Base-by-base conservation (phyloP, 1,139 yeast species). In the Geotrichum klebahnii region DNA sequence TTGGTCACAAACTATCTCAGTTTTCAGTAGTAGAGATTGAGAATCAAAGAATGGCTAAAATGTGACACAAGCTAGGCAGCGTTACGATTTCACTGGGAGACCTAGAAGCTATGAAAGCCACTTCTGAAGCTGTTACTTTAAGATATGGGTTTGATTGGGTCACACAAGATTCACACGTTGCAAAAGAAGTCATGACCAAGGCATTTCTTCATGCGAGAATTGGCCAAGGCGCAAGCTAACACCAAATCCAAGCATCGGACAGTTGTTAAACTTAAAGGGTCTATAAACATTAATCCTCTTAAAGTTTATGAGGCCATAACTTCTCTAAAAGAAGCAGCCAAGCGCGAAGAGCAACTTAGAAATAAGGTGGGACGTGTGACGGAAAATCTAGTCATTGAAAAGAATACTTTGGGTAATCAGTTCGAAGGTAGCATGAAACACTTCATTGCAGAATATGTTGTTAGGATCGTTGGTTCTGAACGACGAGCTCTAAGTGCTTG, bases 121-220 rank as follows among this genome's bases (percentile, higher is more conserved):
- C 87, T 12, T 78, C 81, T 55, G 89, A 83, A 57, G 75, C 81
- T 69, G 92, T 92, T 0, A 76, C 84, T 2, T 67, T 90, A 44
- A 89, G 88, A 1, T 97, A 90, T 60, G 87, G 87, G 0, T 66
- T 88, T 10, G 79, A 74, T 53, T 72, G 78, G 61, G 70, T 88
- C 33, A 71, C 81, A 4, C 77, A 79, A 53, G 97, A 90, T 60
- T 82, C 92, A 23, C 92, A 84, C 66, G 84, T 84, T 55, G 85
- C 90, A 49, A 94, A 92, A 66, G 98, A 92, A 67, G 85, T 96
- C 0, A 72, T 92, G 52, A 94, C 98, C 0, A 90, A 76, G 98
- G 52, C 96, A 94, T 67, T 73, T 92, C 51, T 70, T 92, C 43
- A 92, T 92, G 96, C 76, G 97, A 51, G 98, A 94, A 58, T 72